Conservation (phyloP, 257 asterid genomes). For the Ilex asprella region DNA sequence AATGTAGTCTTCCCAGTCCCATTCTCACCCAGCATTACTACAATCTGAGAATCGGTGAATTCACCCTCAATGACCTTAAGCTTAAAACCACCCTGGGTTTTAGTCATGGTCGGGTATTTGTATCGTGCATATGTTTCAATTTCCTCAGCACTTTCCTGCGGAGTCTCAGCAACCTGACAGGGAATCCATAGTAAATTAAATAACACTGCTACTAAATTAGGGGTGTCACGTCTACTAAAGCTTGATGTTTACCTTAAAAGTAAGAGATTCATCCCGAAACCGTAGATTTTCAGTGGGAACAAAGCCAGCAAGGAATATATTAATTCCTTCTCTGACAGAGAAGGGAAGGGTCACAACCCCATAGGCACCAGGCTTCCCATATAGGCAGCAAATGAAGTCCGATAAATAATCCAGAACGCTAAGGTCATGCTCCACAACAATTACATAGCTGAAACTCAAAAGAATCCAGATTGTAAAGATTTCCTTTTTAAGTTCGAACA, state of each 20-base stretch:
- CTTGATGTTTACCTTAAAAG: slow-evolving; percentile 54
- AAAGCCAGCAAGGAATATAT: slow-evolving; percentile 89
- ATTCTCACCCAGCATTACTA: slow-evolving; percentile 99
- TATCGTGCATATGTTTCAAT: slow-evolving; percentile 84
- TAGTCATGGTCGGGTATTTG: slow-evolving; percentile 80
- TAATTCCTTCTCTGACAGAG: slow-evolving; percentile 97
- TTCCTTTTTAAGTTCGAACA: not conserved
- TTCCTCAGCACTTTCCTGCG: slow-evolving; percentile 91
- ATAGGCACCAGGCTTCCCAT: slow-evolving; percentile 94
- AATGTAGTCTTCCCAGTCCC: slow-evolving; percentile 98
- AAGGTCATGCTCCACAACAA: slow-evolving; percentile 94
- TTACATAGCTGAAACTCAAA: slow-evolving; percentile 66
- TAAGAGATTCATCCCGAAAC: slow-evolving; percentile 85
- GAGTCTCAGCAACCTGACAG: slow-evolving; percentile 85
- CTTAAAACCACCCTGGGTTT: slow-evolving; percentile 90
- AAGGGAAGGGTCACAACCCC: slow-evolving; percentile 98
- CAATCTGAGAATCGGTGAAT: slow-evolving; percentile 94
- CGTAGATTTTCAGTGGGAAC: slow-evolving; percentile 94
- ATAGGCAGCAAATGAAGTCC: slow-evolving; percentile 95
- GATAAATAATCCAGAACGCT: slow-evolving; percentile 93
- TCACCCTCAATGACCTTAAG: slow-evolving; percentile 94
- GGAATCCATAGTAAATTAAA: slow-evolving; percentile 6
- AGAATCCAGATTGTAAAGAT: slow-evolving; percentile 5
- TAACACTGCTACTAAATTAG: not conserved
- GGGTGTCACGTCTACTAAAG: too few species aligned